Conservation (phyloP, 139 green algal genomes). For the Deuterostichococcus epilithicus region DNA sequence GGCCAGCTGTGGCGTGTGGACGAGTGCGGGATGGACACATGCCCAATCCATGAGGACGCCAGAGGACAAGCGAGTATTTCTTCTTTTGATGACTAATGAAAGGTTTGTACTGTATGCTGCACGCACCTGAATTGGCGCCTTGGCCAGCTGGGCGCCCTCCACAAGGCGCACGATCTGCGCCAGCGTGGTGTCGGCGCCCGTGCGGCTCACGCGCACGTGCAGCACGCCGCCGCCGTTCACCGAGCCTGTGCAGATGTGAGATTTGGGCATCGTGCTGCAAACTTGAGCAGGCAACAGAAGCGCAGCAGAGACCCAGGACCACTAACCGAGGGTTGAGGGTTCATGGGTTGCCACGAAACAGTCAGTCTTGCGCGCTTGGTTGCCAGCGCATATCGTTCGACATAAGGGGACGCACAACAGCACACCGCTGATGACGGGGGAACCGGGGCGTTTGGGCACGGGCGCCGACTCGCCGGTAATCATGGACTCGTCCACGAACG, state of each 20-base stretch:
- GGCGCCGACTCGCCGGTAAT: constrained; percentile 87
- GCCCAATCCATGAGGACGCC: too few relatives aligned
- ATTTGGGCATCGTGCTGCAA: too few relatives aligned
- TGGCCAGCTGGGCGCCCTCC: constrained; percentile 89
- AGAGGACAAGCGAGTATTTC: background rate
- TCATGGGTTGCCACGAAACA: too few relatives aligned
- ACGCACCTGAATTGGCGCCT: constrained; percentile 87
- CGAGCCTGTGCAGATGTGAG: too few relatives aligned
- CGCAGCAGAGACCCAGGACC: too few relatives aligned
- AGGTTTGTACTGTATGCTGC: constrained; percentile 16
- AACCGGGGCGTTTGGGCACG: constrained; percentile 66
- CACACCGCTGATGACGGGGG: constrained; percentile 68
- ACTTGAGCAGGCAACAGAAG: background rate
- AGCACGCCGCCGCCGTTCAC: constrained; percentile 76
- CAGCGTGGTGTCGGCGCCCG: constrained; percentile 81
- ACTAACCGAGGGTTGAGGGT: too few relatives aligned
- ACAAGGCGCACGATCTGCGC: constrained; percentile 94
- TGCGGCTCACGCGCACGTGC: constrained; percentile 56
- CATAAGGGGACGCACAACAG: background rate
- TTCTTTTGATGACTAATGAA: background rate
- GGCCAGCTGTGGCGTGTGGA: too few relatives aligned
- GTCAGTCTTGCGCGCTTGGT: too few relatives aligned
- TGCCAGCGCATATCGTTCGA: too few relatives aligned
- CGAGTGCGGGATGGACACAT: too few relatives aligned
- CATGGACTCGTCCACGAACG: constrained; percentile 95